Conservation (phyloP, 2,329 filamentous ascomycete genomes). For the Penicillium occitanis region DNA sequence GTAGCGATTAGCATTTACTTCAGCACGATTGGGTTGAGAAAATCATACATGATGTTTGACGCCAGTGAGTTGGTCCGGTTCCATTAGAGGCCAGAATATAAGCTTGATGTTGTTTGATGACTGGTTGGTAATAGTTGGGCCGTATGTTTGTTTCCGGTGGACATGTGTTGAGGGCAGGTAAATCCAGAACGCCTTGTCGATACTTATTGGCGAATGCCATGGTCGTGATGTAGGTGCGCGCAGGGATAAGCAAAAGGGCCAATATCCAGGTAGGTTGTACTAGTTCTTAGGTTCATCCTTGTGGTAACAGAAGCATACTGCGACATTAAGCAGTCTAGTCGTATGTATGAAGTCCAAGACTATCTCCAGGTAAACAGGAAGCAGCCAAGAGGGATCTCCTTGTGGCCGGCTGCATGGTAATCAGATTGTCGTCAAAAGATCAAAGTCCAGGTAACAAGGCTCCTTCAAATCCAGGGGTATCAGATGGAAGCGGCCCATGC, state of each 20-base stretch:
- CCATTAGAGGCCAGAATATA: not conserved
- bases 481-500: constrained; percentile 6
- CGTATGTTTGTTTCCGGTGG: not conserved
- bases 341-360: not conserved
- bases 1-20: constrained; percentile 7
- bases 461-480: constrained; percentile 16
- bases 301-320: constrained; percentile 5
- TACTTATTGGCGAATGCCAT: not conserved
- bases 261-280: not conserved
- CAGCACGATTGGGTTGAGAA: not conserved
- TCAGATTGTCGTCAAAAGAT: not conserved
- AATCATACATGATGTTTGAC: constrained; percentile 5
- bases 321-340: constrained; percentile 17
- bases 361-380: not conserved
- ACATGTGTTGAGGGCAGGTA: not conserved
- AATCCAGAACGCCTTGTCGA: not conserved
- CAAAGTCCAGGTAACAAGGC: constrained; percentile 7
- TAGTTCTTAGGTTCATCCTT: not conserved
- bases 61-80: not conserved
- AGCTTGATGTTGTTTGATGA: not conserved
- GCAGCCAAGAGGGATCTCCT: not conserved
- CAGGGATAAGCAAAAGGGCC: not conserved
- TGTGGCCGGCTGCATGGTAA: not conserved
- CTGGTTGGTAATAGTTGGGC: not conserved
- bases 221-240: not conserved